Conservation (phyloP, 106 monocot species). For the Acorus calamus region DNA sequence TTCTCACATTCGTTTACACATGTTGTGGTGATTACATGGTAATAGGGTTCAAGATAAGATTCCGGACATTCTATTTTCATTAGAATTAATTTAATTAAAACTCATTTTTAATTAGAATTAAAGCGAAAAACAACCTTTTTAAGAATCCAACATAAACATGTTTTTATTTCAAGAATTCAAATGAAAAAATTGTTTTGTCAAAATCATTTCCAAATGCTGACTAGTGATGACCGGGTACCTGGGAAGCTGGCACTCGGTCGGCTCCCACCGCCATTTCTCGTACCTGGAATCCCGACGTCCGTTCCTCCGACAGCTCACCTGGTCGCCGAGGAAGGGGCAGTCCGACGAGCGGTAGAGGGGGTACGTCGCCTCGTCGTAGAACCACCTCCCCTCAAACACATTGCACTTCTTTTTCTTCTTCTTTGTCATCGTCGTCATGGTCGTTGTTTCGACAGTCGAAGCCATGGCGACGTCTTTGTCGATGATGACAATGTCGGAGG, state of each 20-base stretch:
- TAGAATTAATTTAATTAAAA: no score
- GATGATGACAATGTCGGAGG: no score
- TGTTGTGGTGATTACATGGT: no score
- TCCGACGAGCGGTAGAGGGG: conserved; percentile 10
- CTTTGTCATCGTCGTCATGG: neutral
- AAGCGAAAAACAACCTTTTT: no score
- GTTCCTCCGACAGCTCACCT: conserved; percentile 27
- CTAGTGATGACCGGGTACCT: conserved; percentile 8
- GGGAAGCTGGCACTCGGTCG: conserved; percentile 23
- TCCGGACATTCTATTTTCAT: no score
- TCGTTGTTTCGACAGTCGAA: neutral
- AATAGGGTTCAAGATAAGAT: no score
- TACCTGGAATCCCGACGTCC: conserved; percentile 25
- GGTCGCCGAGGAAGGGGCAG: conserved; percentile 32
- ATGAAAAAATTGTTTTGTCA: no score
- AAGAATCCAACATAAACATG: no score
- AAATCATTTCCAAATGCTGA: neutral
- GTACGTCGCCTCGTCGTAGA: conserved; percentile 13
- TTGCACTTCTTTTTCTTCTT: no score
- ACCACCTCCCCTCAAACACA: conserved; percentile 28
- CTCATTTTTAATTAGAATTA: no score
- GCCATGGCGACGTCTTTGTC: neutral
- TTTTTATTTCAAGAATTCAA: no score
- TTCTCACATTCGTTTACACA: no score
- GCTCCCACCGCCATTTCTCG: conserved; percentile 38